Evolutionary conservation across 2,329 filamentous ascomycete species (phyloP), one percentile per base, ranked within the genome.

Genomic region (Alternaria rosae): DNA sequence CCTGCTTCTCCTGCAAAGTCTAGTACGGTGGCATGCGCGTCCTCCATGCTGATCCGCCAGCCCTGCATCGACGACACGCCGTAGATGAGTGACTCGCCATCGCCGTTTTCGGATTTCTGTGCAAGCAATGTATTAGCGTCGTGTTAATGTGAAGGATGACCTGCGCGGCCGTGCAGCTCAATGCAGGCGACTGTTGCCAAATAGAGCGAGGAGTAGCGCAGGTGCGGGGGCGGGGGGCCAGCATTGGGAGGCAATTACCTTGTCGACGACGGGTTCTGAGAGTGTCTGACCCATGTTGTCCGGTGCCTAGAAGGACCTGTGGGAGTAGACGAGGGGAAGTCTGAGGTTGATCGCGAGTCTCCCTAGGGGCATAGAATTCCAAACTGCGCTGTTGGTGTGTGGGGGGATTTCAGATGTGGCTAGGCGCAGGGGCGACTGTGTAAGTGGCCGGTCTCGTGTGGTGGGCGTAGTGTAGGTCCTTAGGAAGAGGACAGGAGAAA

Each of bases 11-110:
- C 82, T 64, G 85, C 83, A 64, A 98, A 88, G 81, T 98, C 92
- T 78, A 99, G 91, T 54, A 98, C 84, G 58, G 92, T 88, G 65
- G 92, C 92, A 83, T 99, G 95, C 67, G 95, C 90, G 80, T 99
- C 95, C 82, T 99, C 95, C 95, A 99, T 99, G 85, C 92, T 97
- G 84, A 99, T 98, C 84, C 95, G 92, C 95, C 95, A 99, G 85
- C 95, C 95, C 83, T 99, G 95, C 95, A 99, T 99, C 82, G 93
- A 93, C 70, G 95, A 99, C 70, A 98, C 89, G 78, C 95, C 95
- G 82, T 92, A 99, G 79, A 95, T 83, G 79, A 97, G 89, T 79
- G 92, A 90, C 70, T 97, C 93, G 92, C 98, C 94, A 84, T 93
- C 90, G 82, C 94, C 94, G 79, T 89, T 89, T 80, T 91, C 90